These are phyloP conservation scores for Oryza glaberrima DNA, from an alignment of 176 grass and related monocot species.

Conservation along the genomic window DNA sequence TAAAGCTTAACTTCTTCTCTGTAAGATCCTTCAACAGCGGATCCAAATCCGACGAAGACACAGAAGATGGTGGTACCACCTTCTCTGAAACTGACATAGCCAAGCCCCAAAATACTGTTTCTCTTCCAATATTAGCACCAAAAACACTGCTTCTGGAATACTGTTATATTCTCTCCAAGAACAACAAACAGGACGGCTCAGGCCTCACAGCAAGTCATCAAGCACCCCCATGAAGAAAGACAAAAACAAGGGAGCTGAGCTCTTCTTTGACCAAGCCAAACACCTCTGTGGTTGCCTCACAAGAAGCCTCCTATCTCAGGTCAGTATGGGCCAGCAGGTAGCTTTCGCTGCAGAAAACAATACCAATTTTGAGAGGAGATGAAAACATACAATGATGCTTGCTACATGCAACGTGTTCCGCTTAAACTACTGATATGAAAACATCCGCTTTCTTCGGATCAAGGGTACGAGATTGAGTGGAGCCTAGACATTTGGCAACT, in stretches of 20 bases:
- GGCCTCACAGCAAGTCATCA: background rate
- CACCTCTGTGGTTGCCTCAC: constrained; percentile 27
- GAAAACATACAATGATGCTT: background rate
- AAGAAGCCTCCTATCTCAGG: constrained; percentile 16
- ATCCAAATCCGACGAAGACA: constrained; percentile 58
- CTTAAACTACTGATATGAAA: constrained; percentile 6
- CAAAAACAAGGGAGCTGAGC: constrained; percentile 25
- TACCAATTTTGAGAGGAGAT: background rate
- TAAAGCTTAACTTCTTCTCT: constrained; percentile 89
- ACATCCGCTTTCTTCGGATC: constrained; percentile 20
- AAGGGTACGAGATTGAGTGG: constrained; percentile 26
- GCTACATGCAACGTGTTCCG: background rate
- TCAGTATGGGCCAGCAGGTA: constrained; percentile 31
- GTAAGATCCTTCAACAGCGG: constrained; percentile 85
- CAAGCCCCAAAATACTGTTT: background rate
- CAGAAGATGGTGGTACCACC: constrained; percentile 30
- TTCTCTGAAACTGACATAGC: constrained; percentile 53
- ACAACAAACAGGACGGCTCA: background rate
- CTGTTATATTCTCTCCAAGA: constrained; percentile 27
- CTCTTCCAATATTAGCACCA: background rate
- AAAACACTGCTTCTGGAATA: background rate
- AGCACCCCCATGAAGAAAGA: constrained; percentile 35
- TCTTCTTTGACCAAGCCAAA: constrained; percentile 41
- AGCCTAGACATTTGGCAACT: constrained; percentile 23
- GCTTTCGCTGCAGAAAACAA: constrained; percentile 47